Percentiles rank a stretch among this genome's conserved stretches.
Conservation (phyloP, 495 filamentous ascomycete species). For the Daldinia vernicosa region DNA sequence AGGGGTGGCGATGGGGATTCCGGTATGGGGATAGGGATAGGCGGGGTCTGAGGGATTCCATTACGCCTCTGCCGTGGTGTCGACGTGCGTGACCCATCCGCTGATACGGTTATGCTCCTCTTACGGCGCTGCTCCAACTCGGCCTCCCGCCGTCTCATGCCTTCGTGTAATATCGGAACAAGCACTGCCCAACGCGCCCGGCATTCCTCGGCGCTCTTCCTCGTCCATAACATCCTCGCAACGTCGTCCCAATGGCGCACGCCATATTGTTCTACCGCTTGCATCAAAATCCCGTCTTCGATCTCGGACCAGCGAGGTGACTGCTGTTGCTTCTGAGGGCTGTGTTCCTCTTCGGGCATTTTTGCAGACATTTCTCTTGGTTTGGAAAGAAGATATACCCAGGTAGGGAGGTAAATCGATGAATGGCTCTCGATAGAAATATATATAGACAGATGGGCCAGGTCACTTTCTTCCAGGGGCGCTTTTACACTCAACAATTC, state of each 20-base stretch:
- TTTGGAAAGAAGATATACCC: not conserved
- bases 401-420: too few species aligned
- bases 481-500: not conserved
- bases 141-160: slow-evolving; percentile 1
- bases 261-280: slow-evolving; percentile 27
- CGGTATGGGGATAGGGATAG: not conserved
- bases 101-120: slow-evolving; percentile 16
- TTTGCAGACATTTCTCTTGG: slow-evolving; percentile 1
- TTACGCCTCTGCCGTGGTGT: not conserved
- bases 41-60: not conserved
- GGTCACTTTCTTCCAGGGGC: too few species aligned
- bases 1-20: not conserved
- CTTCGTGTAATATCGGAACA: slow-evolving; percentile 15
- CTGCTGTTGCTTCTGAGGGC: not conserved
- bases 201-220: slow-evolving; percentile 25
- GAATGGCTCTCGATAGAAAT: too few species aligned
- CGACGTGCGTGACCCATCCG: not conserved
- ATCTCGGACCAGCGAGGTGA: slow-evolving; percentile 27
- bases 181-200: slow-evolving; percentile 26
- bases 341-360: not conserved
- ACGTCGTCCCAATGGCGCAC: slow-evolving; percentile 34
- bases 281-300: slow-evolving; percentile 34
- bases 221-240: slow-evolving; percentile 26
- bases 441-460: too few species aligned
- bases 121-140: not conserved